Evolutionary conservation across 345 rosid genomes (phyloP).

Genomic region (Populus simonii): DNA sequence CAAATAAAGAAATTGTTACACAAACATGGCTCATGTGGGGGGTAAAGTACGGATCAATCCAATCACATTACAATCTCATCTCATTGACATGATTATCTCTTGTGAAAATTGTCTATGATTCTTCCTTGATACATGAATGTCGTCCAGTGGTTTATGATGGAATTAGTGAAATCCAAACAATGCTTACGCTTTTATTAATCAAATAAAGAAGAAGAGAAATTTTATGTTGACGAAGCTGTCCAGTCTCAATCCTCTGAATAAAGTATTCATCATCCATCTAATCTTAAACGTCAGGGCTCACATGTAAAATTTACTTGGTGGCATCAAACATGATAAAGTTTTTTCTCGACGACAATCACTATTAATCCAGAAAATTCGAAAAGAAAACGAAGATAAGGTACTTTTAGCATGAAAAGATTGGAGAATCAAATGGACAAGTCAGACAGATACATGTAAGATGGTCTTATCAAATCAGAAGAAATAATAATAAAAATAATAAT

Average conservation of each 20-base stretch:
- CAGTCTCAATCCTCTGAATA: background rate
- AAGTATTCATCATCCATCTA: background rate
- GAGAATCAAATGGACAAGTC: conserved; percentile 11
- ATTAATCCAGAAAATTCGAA: background rate
- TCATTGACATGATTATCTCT: no score
- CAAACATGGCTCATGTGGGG: no score
- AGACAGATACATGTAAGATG: background rate
- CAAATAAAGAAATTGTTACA: no score
- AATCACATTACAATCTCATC: no score
- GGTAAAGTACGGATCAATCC: no score
- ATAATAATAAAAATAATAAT: background rate
- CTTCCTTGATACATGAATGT: no score
- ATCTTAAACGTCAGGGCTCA: background rate
- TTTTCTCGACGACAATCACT: background rate
- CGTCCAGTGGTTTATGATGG: no score
- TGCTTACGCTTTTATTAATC: no score
- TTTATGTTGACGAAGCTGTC: background rate
- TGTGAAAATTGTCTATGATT: no score
- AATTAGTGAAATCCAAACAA: no score
- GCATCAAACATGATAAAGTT: background rate
- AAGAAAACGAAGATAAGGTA: background rate
- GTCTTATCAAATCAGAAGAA: conserved; percentile 17
- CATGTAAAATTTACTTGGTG: background rate
- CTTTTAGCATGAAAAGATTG: background rate
- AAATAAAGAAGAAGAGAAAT: no score